Base-by-base conservation (phyloP, 495 filamentous ascomycete species). In the Pseudoneurospora amorphoporcata region DNA sequence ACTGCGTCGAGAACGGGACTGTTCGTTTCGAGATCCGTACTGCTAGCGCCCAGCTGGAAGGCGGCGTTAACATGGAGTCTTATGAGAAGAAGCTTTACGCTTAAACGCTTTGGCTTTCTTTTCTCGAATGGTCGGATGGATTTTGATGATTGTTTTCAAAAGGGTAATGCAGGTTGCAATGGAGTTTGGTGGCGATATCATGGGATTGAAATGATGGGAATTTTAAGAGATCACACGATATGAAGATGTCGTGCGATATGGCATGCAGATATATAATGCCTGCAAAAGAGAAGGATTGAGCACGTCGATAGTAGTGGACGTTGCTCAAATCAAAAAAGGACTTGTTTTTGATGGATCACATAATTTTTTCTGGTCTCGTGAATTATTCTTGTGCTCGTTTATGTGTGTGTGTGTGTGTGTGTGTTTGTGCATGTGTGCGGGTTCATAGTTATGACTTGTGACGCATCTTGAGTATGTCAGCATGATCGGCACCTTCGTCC, bases 51-150 rank as follows among this genome's bases (percentile, higher is more conserved):
- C 92, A 94, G 88, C 86, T 95, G 70, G 95, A 99, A 87, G 95
- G 95, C 74, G 93, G 93, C 78, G 94, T 99, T 76, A 95, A 98
- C 77, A 91, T 99, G 87, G 93, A 98, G 84, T 95, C 91, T 81
- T 98, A 95, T 81, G 97, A 97, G 85, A 99, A 98, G 91, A 99
- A 98, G 86, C 90, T 99, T 73, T 99, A 97, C 82, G 92, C 94
- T 73, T 97, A 91, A 71, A 68, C 40, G 65, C 39, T 23, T 65
- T 35, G 12, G 53, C 53, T 65, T 61, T 35, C 14, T 35, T 61
- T 32, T 61, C 53, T 16, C 1, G 53, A 65, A 65, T 17, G 53
- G 53, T 65, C 53, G 3, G 53, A 40, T 65, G 29, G 53, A 35
- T 65, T 65, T 35, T 16, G 53, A 61, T 61, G 53, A 17, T 32